phyloP scores from a whole-genome alignment of 805 yeast genomes.

The Zygotorulaspora florentina region DNA sequence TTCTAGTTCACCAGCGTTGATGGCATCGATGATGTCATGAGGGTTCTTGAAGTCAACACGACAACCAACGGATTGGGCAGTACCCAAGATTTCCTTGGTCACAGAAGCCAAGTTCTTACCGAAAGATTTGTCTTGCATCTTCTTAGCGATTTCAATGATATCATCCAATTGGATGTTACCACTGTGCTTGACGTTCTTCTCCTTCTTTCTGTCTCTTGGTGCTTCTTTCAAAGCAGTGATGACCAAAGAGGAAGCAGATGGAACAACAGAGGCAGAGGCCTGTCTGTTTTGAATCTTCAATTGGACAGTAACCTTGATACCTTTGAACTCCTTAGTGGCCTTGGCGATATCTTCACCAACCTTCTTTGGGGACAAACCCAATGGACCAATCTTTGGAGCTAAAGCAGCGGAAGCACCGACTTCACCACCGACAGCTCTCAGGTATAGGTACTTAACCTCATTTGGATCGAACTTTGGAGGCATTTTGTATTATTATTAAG shows the following conservation, averaged over 20 bases:
- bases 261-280: conserved; percentile 97
- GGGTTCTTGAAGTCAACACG: conserved; percentile 99
- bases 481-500: conserved; percentile 45
- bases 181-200: conserved; percentile 98
- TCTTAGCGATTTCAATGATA: conserved; percentile 94
- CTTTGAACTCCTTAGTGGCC: conserved; percentile 98
- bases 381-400: conserved; percentile 99
- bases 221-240: conserved; percentile 99
- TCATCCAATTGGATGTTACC: conserved; percentile 98
- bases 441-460: conserved; percentile 97
- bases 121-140: conserved; percentile 95
- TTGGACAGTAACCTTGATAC: conserved; percentile 98
- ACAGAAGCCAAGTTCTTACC: conserved; percentile 97
- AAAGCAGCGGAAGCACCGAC: conserved; percentile 99
- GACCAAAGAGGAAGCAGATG: conserved; percentile 98
- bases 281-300: conserved; percentile 99
- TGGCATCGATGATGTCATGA: conserved; percentile 97
- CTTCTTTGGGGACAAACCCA: conserved; percentile 99
- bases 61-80: conserved; percentile 99
- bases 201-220: conserved; percentile 99
- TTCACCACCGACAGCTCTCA: conserved; percentile 99
- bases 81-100: conserved; percentile 97
- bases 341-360: conserved; percentile 99
- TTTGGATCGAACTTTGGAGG: conserved; percentile 98
- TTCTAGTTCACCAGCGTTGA: conserved; percentile 97